Evolutionary conservation across 345 rosid genomes (phyloP).

Genomic region (Sisymbrium irio): DNA sequence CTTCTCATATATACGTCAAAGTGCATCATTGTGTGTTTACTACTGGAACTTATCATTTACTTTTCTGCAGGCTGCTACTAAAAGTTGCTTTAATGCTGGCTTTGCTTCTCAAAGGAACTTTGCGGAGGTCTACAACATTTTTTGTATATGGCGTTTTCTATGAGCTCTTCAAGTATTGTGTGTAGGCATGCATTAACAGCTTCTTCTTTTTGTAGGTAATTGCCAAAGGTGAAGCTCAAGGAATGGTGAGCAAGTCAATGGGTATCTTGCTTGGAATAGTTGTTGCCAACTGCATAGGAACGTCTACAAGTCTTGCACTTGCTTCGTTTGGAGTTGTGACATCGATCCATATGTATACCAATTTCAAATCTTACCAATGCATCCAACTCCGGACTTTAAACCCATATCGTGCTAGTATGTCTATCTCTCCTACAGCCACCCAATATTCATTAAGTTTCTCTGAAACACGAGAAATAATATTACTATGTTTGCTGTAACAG

Average conservation of each 20-base stretch:
- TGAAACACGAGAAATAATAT: background rate
- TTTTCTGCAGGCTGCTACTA: constrained; percentile 71
- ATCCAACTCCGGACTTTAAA: constrained; percentile 91
- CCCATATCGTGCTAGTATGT: constrained; percentile 91
- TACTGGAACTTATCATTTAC: background rate
- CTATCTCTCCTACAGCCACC: constrained; percentile 17
- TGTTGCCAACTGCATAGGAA: constrained; percentile 68
- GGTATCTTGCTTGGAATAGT: constrained; percentile 87
- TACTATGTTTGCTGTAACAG: constrained; percentile 41
- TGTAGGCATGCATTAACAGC: background rate
- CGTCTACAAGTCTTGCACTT: constrained; percentile 75
- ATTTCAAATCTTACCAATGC: constrained; percentile 87
- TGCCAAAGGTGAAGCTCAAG: constrained; percentile 99
- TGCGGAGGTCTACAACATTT: constrained; percentile 69
- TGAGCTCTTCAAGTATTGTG: background rate
- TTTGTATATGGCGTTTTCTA: background rate
- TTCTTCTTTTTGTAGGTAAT: constrained; percentile 59
- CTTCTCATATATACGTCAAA: background rate
- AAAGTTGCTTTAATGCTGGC: constrained; percentile 97
- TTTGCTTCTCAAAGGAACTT: constrained; percentile 99
- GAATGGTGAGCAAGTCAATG: constrained; percentile 93
- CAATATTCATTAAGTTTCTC: background rate
- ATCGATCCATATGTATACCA: constrained; percentile 91
- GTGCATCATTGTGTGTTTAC: background rate
- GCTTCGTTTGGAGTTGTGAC: constrained; percentile 79